Base-by-base conservation (phyloP, 352 stramenopile genomes). In the Globisporangium solare region DNA sequence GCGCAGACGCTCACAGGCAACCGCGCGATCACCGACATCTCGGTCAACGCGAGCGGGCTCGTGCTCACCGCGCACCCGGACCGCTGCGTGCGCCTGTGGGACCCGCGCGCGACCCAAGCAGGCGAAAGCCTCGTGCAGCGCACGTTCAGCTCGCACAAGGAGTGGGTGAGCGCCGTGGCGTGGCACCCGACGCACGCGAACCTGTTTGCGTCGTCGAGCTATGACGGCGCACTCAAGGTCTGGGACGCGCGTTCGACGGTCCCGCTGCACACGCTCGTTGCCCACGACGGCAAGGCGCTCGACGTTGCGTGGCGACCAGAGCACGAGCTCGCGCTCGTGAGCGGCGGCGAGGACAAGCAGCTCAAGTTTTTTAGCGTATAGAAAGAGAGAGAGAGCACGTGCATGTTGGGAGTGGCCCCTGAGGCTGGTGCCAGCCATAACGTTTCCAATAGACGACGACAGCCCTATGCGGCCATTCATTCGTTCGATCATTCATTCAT, bases 351-450 rank as follows among this genome's bases (percentile, higher is more conserved):
- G 22, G 84, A 94, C 71, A 91, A 88, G 70, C 83, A 92, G 68
- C 70, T 94, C 22, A 92, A 92, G 69, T 81, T 92, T 58, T 94
- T 85, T 62, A 89, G 76, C 63, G 76, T 89, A 66, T 89, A 92
- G 66, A 79, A 22, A 46, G 45, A 17, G 31, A 56, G 51, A 55
- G 13, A 32, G 43, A 58, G 10, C 18, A 56, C 10, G 8, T 27
- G 32, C 11, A 18, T 27, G 40, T 15, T 22, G 37, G 0, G 22
- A 39, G 10, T 35, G 4, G 27, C 27, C n/a, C n/a, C 27, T 35
- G 27, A 35, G 24, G 27, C 27, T 35, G 27, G 27, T 35, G 6
- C 27, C 0, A 35, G 6, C 7, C 27, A 35, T 35, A 35, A 35
- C 4, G 27, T 35, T 7, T 35, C 27, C 27, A 35, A 35, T 35